A percentile compares a stretch with the other conserved stretches of the same genome.
phyloP scores from a whole-genome alignment of 2,329 filamentous ascomycete species.

The Hymenoscyphus occultus region DNA sequence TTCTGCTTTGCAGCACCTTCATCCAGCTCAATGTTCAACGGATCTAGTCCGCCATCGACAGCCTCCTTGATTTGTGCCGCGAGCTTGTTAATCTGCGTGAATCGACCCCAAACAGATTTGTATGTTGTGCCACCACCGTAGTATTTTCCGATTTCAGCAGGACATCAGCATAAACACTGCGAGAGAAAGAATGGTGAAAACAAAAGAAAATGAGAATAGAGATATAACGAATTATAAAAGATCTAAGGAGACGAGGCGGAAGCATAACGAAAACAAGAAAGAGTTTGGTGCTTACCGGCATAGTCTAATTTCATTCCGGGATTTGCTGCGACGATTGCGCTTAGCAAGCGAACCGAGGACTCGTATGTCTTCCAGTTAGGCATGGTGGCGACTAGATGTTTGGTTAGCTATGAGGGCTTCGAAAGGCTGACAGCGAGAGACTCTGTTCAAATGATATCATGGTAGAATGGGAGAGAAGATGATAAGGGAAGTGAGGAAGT shows the following conservation, averaged over 20 bases:
- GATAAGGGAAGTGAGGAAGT: not conserved
- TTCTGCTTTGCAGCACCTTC: conserved; percentile 10
- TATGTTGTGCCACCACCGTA: conserved; percentile 11
- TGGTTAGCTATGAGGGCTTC: not conserved
- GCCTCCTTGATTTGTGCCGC: conserved; percentile 23
- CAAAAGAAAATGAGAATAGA: conserved; percentile 7
- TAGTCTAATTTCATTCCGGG: conserved; percentile 56
- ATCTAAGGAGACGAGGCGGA: conserved; percentile 4
- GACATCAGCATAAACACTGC: conserved; percentile 11
- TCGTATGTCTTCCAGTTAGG: conserved; percentile 61
- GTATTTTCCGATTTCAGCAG: conserved; percentile 7
- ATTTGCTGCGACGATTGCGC: conserved; percentile 58
- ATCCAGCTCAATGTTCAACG: conserved; percentile 21
- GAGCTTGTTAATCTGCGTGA: conserved; percentile 14
- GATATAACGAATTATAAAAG: not conserved
- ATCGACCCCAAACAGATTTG: conserved; percentile 9
- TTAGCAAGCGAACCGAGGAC: conserved; percentile 56
- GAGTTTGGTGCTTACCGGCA: conserved; percentile 49
- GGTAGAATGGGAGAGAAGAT: not conserved
- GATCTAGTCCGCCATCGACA: conserved; percentile 26
- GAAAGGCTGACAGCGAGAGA: not conserved
- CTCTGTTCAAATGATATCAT: not conserved
- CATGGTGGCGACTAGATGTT: conserved; percentile 39
- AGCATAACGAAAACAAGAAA: not conserved
- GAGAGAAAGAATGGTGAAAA: not conserved